phyloP scores from a whole-genome alignment of 2,329 filamentous ascomycete species.

The Basipetospora chlamydospora region DNA sequence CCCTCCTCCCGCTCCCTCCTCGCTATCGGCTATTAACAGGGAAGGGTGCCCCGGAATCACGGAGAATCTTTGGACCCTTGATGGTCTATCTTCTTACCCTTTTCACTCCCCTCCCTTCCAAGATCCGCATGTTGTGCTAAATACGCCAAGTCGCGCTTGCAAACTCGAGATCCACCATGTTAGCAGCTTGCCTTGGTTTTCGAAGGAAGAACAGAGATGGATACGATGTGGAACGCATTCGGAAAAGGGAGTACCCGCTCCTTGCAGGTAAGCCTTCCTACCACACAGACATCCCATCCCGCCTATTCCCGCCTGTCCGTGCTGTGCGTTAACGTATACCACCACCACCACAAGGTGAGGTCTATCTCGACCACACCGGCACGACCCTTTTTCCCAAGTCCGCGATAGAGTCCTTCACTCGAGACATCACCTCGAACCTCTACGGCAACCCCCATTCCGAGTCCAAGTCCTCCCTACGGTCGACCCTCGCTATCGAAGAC shows the following conservation, averaged over 20 bases:
- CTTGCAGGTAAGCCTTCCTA: neutral
- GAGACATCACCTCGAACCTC: conserved; percentile 63
- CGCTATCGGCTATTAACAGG: no score
- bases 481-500: conserved; percentile 62
- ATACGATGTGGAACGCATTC: conserved; percentile 1
- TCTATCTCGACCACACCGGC: conserved; percentile 92
- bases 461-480: conserved; percentile 65
- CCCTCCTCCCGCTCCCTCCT: no score
- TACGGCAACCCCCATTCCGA: conserved; percentile 89
- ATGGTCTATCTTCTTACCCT: no score
- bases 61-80: no score
- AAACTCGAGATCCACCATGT: no score
- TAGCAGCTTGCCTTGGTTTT: no score
- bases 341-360: conserved; percentile 10
- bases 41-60: no score
- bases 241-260: conserved; percentile 1
- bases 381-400: conserved; percentile 73
- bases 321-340: neutral
- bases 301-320: neutral
- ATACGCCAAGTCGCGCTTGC: no score
- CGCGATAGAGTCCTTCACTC: conserved; percentile 62
- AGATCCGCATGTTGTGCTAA: no score
- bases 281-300: neutral
- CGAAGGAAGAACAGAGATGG: no score
- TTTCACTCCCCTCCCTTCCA: no score